Conservation (phyloP, 495 filamentous ascomycete species). For the Tuber magnatum region DNA sequence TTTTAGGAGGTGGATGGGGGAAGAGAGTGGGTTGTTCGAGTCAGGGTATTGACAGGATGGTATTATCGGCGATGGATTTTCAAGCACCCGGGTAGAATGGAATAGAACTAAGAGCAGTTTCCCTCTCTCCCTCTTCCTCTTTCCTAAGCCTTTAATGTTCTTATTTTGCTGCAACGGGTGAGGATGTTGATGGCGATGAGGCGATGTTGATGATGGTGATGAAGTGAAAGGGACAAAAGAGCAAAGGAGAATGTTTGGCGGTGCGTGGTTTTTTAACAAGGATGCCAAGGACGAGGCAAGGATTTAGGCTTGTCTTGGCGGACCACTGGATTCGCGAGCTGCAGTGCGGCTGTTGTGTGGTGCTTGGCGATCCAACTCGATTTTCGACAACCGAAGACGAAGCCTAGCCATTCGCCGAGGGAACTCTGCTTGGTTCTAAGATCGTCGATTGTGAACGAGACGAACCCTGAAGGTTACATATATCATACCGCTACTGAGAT, state of each 20-base stretch:
- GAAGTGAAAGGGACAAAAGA: not conserved
- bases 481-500: not conserved
- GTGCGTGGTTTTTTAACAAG: not conserved
- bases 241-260: slow-evolving; percentile 2
- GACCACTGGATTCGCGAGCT: not conserved
- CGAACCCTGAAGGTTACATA: not conserved
- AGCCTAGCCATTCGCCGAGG: not conserved
- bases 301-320: not conserved
- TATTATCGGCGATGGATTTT: not conserved
- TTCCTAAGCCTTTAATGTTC: slow-evolving; percentile 1
- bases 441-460: not conserved
- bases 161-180: not conserved
- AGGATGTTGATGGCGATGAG: not conserved
- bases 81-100: slow-evolving; percentile 1
- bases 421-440: not conserved
- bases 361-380: slow-evolving; percentile 5
- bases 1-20: not conserved
- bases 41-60: not conserved
- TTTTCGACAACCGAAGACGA: not conserved
- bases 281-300: not conserved
- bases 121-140: not conserved
- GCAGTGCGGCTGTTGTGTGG: not conserved
- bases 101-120: slow-evolving; percentile 3
- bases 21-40: slow-evolving; percentile 4
- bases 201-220: not conserved